These are phyloP conservation scores for Castanea mollissima DNA, from an alignment of 306 rosid species.

Conservation along the genomic window DNA sequence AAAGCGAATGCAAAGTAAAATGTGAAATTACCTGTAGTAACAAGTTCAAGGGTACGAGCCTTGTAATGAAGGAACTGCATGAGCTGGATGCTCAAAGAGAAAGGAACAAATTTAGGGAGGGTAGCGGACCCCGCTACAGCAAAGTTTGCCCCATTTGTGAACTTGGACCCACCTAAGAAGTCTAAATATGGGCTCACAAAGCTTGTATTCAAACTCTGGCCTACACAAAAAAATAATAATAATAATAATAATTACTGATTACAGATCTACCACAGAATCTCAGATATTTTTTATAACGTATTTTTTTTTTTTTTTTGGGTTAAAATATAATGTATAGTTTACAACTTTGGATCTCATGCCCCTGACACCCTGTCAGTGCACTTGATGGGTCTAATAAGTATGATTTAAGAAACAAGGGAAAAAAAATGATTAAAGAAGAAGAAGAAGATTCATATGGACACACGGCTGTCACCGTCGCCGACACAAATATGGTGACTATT, in stretches of 20 bases:
- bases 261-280: background rate
- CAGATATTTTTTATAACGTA: background rate
- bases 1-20: background rate
- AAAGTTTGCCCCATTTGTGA: slow-evolving; percentile 89
- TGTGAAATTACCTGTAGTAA: slow-evolving; percentile 47
- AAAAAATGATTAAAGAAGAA: background rate
- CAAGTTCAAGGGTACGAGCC: slow-evolving; percentile 62
- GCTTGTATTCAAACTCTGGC: slow-evolving; percentile 72
- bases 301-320: too few species aligned
- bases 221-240: slow-evolving; percentile 40
- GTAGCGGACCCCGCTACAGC: slow-evolving; percentile 88
- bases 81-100: slow-evolving; percentile 75
- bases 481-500: too few species aligned
- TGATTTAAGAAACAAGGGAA: background rate
- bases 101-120: slow-evolving; percentile 77
- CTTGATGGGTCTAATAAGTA: background rate
- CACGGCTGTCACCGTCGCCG: too few species aligned
- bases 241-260: too few species aligned
- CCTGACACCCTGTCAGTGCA: background rate
- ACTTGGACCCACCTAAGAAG: slow-evolving; percentile 56
- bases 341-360: background rate
- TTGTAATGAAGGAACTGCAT: slow-evolving; percentile 86
- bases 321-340: background rate
- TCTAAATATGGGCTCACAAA: slow-evolving; percentile 74
- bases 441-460: too few species aligned